Evolutionary conservation across 2,329 filamentous ascomycete species (phyloP).

Genomic region (Nemania bipapillata): DNA sequence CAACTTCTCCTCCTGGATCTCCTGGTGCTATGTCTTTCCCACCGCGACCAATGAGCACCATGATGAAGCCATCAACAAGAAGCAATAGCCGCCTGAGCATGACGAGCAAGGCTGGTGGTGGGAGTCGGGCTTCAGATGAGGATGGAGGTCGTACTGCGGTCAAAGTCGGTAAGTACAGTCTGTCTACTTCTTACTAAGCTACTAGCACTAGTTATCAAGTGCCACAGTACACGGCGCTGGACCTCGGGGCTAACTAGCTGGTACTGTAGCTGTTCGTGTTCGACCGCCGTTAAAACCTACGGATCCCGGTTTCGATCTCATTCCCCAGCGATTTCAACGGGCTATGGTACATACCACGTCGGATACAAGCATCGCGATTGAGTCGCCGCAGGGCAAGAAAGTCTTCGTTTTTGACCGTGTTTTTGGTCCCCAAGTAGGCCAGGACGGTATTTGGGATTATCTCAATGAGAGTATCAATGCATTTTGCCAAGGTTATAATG

Average conservation of each 20-base stretch:
- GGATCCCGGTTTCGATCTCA: conserved; percentile 93
- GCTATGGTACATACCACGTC: conserved; percentile 92
- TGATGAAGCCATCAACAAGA: conserved; percentile 76
- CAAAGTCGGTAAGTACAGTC: conserved; percentile 83
- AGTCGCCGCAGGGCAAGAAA: conserved; percentile 91
- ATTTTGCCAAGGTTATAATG: conserved; percentile 97
- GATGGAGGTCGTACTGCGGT: conserved; percentile 85
- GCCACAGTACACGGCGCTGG: not conserved
- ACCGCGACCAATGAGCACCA: conserved; percentile 78
- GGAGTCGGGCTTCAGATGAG: conserved; percentile 88
- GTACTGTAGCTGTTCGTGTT: conserved; percentile 81
- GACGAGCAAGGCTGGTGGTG: conserved; percentile 77
- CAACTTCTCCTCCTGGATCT: conserved; percentile 76
- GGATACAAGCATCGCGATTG: conserved; percentile 84
- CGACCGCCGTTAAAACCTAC: conserved; percentile 83
- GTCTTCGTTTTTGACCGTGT: conserved; percentile 97
- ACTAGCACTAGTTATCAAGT: no score
- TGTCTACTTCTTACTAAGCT: conserved; percentile 2
- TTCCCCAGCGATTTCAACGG: conserved; percentile 93
- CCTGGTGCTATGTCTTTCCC: conserved; percentile 63
- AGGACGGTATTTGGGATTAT: conserved; percentile 95
- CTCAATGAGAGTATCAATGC: conserved; percentile 87
- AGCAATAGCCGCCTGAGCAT: conserved; percentile 89
- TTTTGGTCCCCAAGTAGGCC: conserved; percentile 82
- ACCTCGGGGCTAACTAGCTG: conserved; percentile 25